Conservation (phyloP, 2,329 filamentous ascomycete genomes). For the Aspergillus fischeri region DNA sequence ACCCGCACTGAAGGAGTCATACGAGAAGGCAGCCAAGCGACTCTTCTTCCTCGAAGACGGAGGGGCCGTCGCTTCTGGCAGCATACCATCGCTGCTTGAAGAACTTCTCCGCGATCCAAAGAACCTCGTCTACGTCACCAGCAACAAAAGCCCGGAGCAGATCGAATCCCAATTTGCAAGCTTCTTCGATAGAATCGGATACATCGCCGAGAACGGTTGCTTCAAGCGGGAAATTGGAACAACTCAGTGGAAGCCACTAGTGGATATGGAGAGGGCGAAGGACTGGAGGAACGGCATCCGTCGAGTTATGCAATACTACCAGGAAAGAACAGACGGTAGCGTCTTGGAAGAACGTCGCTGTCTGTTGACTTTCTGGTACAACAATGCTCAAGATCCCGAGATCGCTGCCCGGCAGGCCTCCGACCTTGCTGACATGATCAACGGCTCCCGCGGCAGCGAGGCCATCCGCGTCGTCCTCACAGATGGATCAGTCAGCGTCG, state of each 20-base stretch:
- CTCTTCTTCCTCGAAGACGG: conserved; percentile 90
- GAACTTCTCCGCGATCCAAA: conserved; percentile 70
- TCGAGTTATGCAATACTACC: conserved; percentile 79
- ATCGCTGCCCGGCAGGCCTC: conserved; percentile 74
- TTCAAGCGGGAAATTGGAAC: conserved; percentile 69
- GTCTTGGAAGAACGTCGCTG: conserved; percentile 82
- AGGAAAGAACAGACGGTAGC: conserved; percentile 81
- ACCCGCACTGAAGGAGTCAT: conserved; percentile 58
- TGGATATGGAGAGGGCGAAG: conserved; percentile 64
- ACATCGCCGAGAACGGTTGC: conserved; percentile 91
- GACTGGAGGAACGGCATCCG: conserved; percentile 80
- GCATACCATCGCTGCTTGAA: conserved; percentile 71
- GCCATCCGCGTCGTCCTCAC: conserved; percentile 76
- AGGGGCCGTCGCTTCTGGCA: conserved; percentile 75
- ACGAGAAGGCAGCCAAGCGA: conserved; percentile 60
- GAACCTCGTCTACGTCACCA: conserved; percentile 90
- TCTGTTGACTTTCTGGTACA: conserved; percentile 83
- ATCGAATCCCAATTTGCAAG: conserved; percentile 73
- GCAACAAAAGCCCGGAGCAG: conserved; percentile 74
- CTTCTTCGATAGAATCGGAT: conserved; percentile 65
- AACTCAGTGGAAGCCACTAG: conserved; percentile 69
- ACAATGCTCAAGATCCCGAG: conserved; percentile 69
- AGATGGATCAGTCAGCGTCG: conserved; percentile 76
- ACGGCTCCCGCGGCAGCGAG: conserved; percentile 79
- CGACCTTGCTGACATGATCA: conserved; percentile 89